Conservation (phyloP, 2,329 filamentous ascomycete genomes). For the Claviceps humidiphila region DNA sequence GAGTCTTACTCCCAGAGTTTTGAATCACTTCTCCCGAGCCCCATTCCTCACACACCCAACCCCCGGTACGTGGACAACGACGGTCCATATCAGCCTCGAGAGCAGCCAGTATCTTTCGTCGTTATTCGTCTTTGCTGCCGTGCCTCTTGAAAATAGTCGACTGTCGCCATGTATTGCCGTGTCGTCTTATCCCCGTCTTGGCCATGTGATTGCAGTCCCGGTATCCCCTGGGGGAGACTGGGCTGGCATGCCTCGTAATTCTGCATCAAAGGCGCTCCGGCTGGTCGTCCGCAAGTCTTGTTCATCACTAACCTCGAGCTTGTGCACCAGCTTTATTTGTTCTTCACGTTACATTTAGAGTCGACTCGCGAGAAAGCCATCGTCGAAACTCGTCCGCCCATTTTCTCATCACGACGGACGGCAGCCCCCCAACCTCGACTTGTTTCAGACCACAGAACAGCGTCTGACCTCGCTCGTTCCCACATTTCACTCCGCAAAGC, state of each 20-base stretch:
- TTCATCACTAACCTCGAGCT: not conserved
- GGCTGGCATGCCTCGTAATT: not conserved
- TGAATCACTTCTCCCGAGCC: conserved; percentile 7
- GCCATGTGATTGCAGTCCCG: not conserved
- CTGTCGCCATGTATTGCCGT: too few relatives aligned
- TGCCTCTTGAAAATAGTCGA: not conserved
- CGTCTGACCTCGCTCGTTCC: not conserved
- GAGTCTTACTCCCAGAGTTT: conserved; percentile 13
- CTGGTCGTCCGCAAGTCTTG: not conserved
- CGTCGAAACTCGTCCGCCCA: not conserved
- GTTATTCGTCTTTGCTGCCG: not conserved
- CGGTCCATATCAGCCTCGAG: not conserved
- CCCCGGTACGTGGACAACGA: not conserved
- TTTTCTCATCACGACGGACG: not conserved
- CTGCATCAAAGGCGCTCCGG: not conserved
- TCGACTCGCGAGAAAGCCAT: not conserved
- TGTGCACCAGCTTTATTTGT: not conserved
- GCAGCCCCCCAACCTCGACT: not conserved
- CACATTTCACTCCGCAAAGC: not conserved
- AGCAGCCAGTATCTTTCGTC: not conserved
- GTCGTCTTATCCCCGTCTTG: not conserved
- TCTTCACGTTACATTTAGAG: not conserved
- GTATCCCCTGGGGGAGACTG: not conserved
- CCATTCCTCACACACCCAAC: conserved; percentile 11
- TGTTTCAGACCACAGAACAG: not conserved